phyloP scores from a whole-genome alignment of 352 stramenopile species.

The Phytophthora podocarpi region DNA sequence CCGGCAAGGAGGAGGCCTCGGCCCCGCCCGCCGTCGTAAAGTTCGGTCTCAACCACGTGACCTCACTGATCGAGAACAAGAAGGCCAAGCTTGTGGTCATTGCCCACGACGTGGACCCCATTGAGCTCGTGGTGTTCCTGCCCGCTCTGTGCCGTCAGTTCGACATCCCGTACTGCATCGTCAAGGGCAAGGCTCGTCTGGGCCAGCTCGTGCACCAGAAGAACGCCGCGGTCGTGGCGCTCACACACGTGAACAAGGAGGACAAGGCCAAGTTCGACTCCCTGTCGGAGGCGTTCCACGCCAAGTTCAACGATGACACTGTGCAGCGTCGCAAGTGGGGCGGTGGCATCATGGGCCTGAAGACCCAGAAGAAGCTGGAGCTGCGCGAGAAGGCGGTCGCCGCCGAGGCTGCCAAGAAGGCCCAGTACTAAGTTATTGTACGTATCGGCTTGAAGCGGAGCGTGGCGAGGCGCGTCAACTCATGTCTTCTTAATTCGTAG shows the following conservation, averaged over 20 bases:
- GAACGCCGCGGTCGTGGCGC: conserved; percentile 94
- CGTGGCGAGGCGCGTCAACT: conserved; percentile 14
- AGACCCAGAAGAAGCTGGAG: conserved; percentile 99
- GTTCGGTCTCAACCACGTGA: conserved; percentile 99
- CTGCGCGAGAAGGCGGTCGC: conserved; percentile 97
- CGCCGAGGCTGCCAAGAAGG: conserved; percentile 99
- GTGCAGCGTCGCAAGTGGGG: conserved; percentile 96
- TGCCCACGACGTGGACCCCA: conserved; percentile 98
- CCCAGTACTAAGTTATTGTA: conserved; percentile 89
- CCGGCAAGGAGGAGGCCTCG: conserved; percentile 91
- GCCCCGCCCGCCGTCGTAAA: conserved; percentile 94
- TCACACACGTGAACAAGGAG: conserved; percentile 98
- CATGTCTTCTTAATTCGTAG: conserved; percentile 24
- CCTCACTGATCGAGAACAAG: conserved; percentile 99
- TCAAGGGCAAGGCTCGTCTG: conserved; percentile 99
- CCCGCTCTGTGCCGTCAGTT: conserved; percentile 99
- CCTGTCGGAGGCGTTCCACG: conserved; percentile 92
- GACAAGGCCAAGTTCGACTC: conserved; percentile 97
- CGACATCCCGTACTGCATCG: conserved; percentile 99
- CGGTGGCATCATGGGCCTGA: conserved; percentile 99
- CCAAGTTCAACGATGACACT: conserved; percentile 98
- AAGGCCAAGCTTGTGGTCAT: conserved; percentile 99
- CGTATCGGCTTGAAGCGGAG: conserved; percentile 8
- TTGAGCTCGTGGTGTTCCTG: conserved; percentile 98
- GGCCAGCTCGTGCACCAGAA: conserved; percentile 99